Conservation (phyloP, 129 eudicot species). For the Artemisia annua region DNA sequence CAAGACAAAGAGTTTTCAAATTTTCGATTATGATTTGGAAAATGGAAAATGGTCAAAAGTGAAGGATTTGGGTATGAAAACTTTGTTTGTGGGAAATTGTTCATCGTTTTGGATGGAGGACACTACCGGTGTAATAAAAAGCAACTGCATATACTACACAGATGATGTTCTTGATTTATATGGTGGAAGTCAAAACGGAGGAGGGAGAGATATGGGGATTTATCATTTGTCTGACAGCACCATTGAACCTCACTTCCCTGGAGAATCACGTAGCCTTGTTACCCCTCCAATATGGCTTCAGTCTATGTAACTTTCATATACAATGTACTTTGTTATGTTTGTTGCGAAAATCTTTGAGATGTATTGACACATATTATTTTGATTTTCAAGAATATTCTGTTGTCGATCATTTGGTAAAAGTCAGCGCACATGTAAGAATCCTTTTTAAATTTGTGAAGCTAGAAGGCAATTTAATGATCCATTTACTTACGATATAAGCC, state of each 20-base stretch:
- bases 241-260: not conserved
- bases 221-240: not conserved
- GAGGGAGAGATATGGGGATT: not conserved
- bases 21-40: not conserved
- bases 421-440: constrained; percentile 60
- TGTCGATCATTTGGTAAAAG: too few species aligned
- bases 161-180: not conserved
- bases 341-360: too few species aligned
- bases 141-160: not conserved
- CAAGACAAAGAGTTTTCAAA: not conserved
- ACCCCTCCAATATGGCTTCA: not conserved
- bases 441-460: not conserved
- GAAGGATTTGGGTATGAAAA: not conserved
- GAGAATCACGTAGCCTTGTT: not conserved
- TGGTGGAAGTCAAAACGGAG: not conserved
- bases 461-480: not conserved
- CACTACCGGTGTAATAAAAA: not conserved
- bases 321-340: too few species aligned
- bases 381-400: too few species aligned
- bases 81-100: not conserved
- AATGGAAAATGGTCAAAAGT: not conserved
- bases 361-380: too few species aligned
- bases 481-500: not conserved
- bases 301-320: not conserved
- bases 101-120: not conserved